Conservation (phyloP, 345 rosid species). For the Populus davidiana region DNA sequence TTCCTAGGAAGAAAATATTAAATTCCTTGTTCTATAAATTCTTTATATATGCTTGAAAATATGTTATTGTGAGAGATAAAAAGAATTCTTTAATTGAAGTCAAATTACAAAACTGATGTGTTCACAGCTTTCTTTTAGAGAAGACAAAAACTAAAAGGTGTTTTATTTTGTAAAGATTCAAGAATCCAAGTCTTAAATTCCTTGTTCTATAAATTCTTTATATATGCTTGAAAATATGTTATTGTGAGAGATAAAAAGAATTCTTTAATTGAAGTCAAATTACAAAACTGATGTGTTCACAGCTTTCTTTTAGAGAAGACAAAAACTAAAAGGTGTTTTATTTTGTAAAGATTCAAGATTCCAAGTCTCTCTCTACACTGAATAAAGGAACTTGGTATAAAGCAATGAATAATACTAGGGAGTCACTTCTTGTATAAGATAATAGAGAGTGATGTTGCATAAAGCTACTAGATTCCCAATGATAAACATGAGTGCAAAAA, state of each 20-base stretch:
- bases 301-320: neutral
- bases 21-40: neutral
- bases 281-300: neutral
- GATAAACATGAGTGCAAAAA: neutral
- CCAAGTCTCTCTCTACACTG: neutral
- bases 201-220: neutral
- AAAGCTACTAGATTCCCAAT: neutral
- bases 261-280: neutral
- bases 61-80: neutral
- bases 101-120: neutral
- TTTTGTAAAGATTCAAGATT: neutral
- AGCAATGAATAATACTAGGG: neutral
- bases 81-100: neutral
- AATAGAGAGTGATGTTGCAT: neutral
- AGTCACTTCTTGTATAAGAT: neutral
- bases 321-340: neutral
- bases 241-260: neutral
- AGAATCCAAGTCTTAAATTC: neutral
- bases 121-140: neutral
- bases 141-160: neutral
- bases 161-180: neutral
- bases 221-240: neutral
- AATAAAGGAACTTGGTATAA: neutral
- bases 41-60: neutral
- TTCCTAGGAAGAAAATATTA: neutral